A percentile compares a stretch with the other conserved stretches of the same genome.
These are phyloP conservation scores for Colletotrichum truncatum DNA, from an alignment of 2,329 filamentous ascomycete species.

Conservation along the genomic window DNA sequence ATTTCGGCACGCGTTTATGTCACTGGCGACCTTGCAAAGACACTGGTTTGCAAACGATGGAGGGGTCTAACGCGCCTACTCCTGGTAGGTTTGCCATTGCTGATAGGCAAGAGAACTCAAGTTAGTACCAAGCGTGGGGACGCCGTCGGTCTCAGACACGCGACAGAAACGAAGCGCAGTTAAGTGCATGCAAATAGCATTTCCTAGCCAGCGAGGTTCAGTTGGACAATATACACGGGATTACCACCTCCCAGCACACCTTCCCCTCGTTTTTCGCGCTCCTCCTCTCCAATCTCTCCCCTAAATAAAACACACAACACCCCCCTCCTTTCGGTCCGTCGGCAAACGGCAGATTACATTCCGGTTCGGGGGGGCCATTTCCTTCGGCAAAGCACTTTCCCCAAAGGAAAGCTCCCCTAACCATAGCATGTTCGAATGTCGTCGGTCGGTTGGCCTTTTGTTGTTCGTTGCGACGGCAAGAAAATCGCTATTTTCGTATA, in stretches of 20 bases:
- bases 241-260: conserved; percentile 36
- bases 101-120: too few species aligned
- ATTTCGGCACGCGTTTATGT: not conserved
- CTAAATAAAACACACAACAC: not conserved
- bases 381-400: conserved; percentile 30
- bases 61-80: too few species aligned
- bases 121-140: too few species aligned
- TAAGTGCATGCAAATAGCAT: conserved; percentile 26
- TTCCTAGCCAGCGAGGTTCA: conserved; percentile 29
- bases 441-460: conserved; percentile 3
- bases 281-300: not conserved
- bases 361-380: too few species aligned
- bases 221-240: conserved; percentile 49
- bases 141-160: too few species aligned
- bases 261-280: conserved; percentile 19
- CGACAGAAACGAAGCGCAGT: not conserved
- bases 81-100: too few species aligned
- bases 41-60: not conserved
- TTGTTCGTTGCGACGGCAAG: not conserved
- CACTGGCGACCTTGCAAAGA: not conserved
- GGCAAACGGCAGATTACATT: conserved; percentile 17
- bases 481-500: not conserved
- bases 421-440: too few species aligned
- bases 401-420: too few species aligned
- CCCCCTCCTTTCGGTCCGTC: conserved; percentile 17